These are phyloP conservation scores for Eucalyptus polyanthemos DNA, from an alignment of 345 rosid species.

Conservation along the genomic window DNA sequence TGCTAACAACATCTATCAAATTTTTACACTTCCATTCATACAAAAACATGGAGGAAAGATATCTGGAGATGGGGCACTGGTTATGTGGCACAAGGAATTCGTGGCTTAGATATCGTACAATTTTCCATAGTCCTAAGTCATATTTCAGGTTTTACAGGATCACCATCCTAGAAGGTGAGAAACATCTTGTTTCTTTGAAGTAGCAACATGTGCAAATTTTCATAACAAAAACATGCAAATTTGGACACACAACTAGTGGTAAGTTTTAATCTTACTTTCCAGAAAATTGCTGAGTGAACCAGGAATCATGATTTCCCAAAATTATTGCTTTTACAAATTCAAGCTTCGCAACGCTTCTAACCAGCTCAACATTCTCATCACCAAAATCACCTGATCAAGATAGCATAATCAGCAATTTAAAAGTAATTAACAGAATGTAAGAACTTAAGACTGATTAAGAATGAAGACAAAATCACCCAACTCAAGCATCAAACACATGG, in stretches of 20 bases:
- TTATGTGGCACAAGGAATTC: neutral
- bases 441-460: neutral
- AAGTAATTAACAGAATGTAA: neutral
- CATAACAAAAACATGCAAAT: neutral
- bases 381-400: constrained; percentile 75
- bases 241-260: neutral
- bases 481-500: neutral
- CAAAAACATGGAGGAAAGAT: neutral
- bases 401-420: neutral
- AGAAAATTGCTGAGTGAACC: constrained; percentile 53
- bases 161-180: neutral
- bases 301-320: constrained; percentile 85
- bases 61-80: neutral
- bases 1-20: neutral
- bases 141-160: neutral
- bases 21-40: neutral
- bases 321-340: constrained; percentile 63
- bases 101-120: neutral
- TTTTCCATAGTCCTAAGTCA: neutral
- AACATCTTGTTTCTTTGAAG: neutral
- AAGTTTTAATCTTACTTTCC: constrained; percentile 22
- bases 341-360: constrained; percentile 49
- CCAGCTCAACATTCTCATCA: constrained; percentile 58
- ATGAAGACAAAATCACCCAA: neutral
- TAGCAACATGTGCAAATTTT: neutral